Evolutionary conservation across 495 filamentous ascomycete genomes (phyloP), one percentile per base, ranked within the genome.

Genomic region (Xylaria curta): DNA sequence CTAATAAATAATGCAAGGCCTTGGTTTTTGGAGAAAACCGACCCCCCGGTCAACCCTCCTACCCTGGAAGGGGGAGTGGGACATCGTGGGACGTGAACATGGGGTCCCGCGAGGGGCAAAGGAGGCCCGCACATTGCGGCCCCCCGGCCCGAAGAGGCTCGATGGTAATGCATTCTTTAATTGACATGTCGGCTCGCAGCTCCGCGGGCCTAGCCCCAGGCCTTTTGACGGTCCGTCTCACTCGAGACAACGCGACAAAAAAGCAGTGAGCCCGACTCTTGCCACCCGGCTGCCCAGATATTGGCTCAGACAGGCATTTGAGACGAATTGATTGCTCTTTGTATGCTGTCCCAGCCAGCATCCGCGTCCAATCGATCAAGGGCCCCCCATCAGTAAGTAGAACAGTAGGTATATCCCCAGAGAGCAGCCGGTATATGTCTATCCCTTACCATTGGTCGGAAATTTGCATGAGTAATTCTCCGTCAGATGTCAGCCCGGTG

Each of bases 131-230:
- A 68, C 56, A 62, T 68, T 76, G 74, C 77, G 77, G 77, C 76
- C 74, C 70, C 68, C 77, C 77, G 77, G 77, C 65, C 77, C 77
- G 77, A 78, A 68, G 70, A 78, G 71, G 66, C 74, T 76, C 59
- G 62, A 38, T 71, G 61, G 38, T 42, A 49, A 26, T 24, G 33
- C 62, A 58, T 60, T 15, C 9, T 59, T 79, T 74, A 75, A 77
- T 79, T 79, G 75, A 79, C 62, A 61, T 74, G 75, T 72, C 77
- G 77, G 77, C 77, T 66, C 77, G 75, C 63, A 74, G 70, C 75
- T 79, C 77, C 77, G 77, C 51, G 62, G 56, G 15, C 77, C 31
- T 73, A 71, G 73, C 66, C 66, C 65, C 67, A 54, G 61, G 46
- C 19, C 59, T 42, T 21, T 62, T 76, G 74, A 73, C 76, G 74